Conservation (phyloP, 768 basidiomycete species). For the Tylopilus sp. region DNA sequence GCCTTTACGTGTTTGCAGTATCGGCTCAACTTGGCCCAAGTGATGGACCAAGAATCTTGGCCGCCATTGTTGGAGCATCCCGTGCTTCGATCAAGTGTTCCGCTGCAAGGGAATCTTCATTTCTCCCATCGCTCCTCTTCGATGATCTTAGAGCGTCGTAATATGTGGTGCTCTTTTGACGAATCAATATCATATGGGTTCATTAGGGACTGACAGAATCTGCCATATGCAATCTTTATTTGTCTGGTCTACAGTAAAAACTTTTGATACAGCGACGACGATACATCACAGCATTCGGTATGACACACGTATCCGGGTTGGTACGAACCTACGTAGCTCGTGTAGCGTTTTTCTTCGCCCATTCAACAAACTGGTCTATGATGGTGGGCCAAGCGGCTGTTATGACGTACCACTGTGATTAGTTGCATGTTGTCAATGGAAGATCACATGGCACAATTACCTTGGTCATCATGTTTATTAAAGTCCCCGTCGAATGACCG, state of each 20-base stretch:
- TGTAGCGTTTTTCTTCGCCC: constrained; percentile 42
- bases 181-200: constrained; percentile 6
- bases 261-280: not conserved
- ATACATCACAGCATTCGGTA: constrained; percentile 3
- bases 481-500: constrained; percentile 72
- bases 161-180: constrained; percentile 7
- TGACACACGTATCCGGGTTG: constrained; percentile 1
- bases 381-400: constrained; percentile 84
- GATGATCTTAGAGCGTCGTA: constrained; percentile 6
- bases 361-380: constrained; percentile 81
- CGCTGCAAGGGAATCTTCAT: constrained; percentile 25
- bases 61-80: constrained; percentile 23
- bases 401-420: constrained; percentile 10
- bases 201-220: not conserved
- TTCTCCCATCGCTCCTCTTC: constrained; percentile 30
- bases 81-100: constrained; percentile 24
- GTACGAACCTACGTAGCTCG: constrained; percentile 2
- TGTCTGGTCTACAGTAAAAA: constrained; percentile 3
- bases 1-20: not conserved
- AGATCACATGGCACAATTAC: constrained; percentile 35
- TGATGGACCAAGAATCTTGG: constrained; percentile 23
- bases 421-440: not conserved
- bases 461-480: constrained; percentile 70
- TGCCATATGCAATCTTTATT: constrained; percentile 2
- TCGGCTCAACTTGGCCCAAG: constrained; percentile 11